Evolutionary conservation across 305 asterid species (phyloP).

Genomic region (Stenogyne calaminthoides): DNA sequence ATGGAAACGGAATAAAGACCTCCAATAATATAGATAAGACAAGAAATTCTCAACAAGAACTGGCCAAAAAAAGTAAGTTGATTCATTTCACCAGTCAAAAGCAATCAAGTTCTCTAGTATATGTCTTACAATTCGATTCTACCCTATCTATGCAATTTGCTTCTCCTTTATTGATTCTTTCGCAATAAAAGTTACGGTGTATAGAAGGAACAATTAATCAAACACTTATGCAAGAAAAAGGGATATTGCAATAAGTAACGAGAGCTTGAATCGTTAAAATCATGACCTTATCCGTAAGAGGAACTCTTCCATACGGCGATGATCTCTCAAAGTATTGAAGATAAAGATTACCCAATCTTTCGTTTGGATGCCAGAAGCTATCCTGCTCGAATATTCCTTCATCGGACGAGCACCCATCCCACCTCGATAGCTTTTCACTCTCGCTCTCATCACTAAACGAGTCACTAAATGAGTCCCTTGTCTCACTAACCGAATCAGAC

Average conservation of each 20-base stretch:
- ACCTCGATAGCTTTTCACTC: conserved; percentile 84
- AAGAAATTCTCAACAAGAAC: conserved; percentile 27
- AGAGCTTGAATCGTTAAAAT: background rate
- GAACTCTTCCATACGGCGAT: conserved; percentile 90
- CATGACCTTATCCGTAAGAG: conserved; percentile 83
- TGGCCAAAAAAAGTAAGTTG: conserved; percentile 23
- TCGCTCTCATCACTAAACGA: conserved; percentile 93
- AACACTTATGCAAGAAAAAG: conserved; percentile 2
- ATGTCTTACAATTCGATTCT: conserved; percentile 37
- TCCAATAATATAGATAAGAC: conserved; percentile 22
- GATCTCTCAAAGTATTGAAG: conserved; percentile 85
- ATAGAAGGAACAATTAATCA: background rate
- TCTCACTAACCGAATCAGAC: conserved; percentile 70
- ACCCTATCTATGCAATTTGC: conserved; percentile 35
- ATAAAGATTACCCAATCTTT: conserved; percentile 86
- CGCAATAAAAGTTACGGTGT: background rate
- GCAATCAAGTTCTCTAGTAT: conserved; percentile 32
- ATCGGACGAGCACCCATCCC: conserved; percentile 97
- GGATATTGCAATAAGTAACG: background rate
- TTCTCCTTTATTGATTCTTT: conserved; percentile 28
- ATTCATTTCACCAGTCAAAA: conserved; percentile 40
- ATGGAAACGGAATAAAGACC: conserved; percentile 33
- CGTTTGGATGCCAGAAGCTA: conserved; percentile 59
- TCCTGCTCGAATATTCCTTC: conserved; percentile 80
- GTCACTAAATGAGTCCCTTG: conserved; percentile 89